Evolutionary conservation across 495 filamentous ascomycete genomes (phyloP).

Genomic region (Pseudevernia furfuracea): DNA sequence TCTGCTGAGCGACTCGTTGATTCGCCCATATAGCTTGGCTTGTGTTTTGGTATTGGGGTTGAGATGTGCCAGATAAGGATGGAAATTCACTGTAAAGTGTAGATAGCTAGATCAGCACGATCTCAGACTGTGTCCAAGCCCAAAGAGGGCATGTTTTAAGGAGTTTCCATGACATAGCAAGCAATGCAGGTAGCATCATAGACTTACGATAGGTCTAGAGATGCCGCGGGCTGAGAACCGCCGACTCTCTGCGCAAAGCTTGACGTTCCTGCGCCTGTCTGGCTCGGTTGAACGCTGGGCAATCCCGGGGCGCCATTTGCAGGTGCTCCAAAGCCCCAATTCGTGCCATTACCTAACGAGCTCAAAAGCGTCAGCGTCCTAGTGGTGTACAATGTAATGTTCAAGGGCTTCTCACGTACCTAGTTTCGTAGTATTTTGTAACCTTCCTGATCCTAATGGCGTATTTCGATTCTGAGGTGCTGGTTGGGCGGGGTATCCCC

Average conservation of each 20-base stretch:
- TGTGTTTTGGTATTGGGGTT: slow-evolving; percentile 54
- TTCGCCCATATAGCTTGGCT: slow-evolving; percentile 63
- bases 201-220: slow-evolving; percentile 77
- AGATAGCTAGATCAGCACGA: slow-evolving; percentile 22
- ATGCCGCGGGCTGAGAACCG: slow-evolving; percentile 64
- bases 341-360: slow-evolving; percentile 53
- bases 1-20: slow-evolving; percentile 50
- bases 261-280: slow-evolving; percentile 48
- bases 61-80: slow-evolving; percentile 63
- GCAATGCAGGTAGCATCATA: not conserved
- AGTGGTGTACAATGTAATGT: not conserved
- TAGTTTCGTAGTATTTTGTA: slow-evolving; percentile 64
- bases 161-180: not conserved
- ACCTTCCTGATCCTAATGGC: slow-evolving; percentile 52
- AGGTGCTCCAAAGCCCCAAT: slow-evolving; percentile 71
- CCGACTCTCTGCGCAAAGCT: slow-evolving; percentile 80
- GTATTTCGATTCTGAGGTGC: slow-evolving; percentile 54
- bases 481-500: slow-evolving; percentile 40
- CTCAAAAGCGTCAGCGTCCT: slow-evolving; percentile 25
- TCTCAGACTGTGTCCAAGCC: not conserved
- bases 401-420: slow-evolving; percentile 42
- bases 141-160: not conserved
- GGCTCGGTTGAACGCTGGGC: slow-evolving; percentile 52
- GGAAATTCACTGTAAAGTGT: slow-evolving; percentile 64
- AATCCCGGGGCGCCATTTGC: slow-evolving; percentile 59